phyloP scores from a whole-genome alignment of 768 basidiomycete genomes.

The Suillus decipiens region DNA sequence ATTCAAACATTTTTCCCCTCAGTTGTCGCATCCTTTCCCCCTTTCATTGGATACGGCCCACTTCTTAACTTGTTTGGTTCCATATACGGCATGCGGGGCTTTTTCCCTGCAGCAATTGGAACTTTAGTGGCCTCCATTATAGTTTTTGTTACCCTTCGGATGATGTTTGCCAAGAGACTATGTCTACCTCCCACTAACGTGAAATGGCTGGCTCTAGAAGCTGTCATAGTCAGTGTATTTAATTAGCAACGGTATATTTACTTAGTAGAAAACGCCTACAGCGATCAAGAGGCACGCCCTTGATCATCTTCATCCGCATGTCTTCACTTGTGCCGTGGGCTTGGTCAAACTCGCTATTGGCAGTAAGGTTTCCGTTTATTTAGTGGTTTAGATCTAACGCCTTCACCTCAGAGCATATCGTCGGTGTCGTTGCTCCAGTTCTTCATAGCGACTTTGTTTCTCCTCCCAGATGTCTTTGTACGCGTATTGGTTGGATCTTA shows the following conservation, averaged over 20 bases:
- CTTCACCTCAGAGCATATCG: conserved; percentile 58
- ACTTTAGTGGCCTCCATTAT: conserved; percentile 65
- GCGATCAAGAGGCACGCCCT: conserved; percentile 75
- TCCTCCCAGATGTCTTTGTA: conserved; percentile 70
- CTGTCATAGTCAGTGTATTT: conserved; percentile 58
- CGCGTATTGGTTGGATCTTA: conserved; percentile 79
- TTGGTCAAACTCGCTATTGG: conserved; percentile 80
- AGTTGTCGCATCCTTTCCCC: conserved; percentile 35
- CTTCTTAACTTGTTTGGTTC: conserved; percentile 71
- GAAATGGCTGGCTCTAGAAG: conserved; percentile 78
- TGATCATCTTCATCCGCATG: conserved; percentile 79
- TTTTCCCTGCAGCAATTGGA: conserved; percentile 60
- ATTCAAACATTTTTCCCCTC: conserved; percentile 1
- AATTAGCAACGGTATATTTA: conserved; percentile 6
- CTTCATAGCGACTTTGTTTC: conserved; percentile 66
- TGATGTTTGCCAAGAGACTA: conserved; percentile 57
- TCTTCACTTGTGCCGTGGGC: conserved; percentile 88
- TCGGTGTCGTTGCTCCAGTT: conserved; percentile 78
- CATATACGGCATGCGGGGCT: conserved; percentile 79
- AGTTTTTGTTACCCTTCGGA: conserved; percentile 62
- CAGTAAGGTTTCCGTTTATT: conserved; percentile 46
- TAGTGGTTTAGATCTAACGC: conserved; percentile 12
- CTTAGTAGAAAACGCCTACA: conserved; percentile 26
- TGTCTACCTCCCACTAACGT: conserved; percentile 57
- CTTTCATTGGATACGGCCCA: conserved; percentile 31